A percentile compares a stretch with the other conserved stretches of the same genome.
These are phyloP conservation scores for Aspergillus udagawae DNA, from an alignment of 2,329 filamentous ascomycete genomes.

Conservation along the genomic window DNA sequence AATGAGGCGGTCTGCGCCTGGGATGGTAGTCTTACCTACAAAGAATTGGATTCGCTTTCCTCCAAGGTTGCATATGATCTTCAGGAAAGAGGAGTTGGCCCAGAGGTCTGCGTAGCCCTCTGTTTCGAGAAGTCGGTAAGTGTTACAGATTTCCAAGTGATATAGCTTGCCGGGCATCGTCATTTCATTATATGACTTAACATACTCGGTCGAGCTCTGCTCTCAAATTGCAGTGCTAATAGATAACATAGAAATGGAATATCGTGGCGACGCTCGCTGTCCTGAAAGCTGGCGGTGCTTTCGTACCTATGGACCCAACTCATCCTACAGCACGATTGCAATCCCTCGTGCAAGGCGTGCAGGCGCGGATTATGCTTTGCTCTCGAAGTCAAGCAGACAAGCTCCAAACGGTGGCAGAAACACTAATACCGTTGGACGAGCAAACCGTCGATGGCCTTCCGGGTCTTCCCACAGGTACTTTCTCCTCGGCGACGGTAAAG, in stretches of 20 bases:
- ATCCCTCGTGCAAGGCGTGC: conserved; percentile 29
- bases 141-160: background rate
- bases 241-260: conserved; percentile 35
- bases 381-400: conserved; percentile 22
- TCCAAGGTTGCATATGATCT: conserved; percentile 36
- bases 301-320: conserved; percentile 39
- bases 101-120: conserved; percentile 34
- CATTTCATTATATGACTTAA: background rate
- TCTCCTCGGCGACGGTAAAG: conserved; percentile 23
- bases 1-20: conserved; percentile 35
- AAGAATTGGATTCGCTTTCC: conserved; percentile 35
- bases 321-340: conserved; percentile 37
- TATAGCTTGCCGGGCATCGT: background rate
- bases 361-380: conserved; percentile 31
- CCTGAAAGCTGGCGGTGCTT: conserved; percentile 41
- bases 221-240: conserved; percentile 7
- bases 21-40: conserved; percentile 38
- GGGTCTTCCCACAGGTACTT: conserved; percentile 7
- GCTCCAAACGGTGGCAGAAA: conserved; percentile 20
- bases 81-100: conserved; percentile 36
- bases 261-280: conserved; percentile 39
- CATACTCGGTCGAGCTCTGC: background rate
- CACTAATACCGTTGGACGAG: conserved; percentile 26
- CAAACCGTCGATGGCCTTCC: conserved; percentile 21
- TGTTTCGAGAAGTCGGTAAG: conserved; percentile 43